phyloP scores from a whole-genome alignment of 2,329 filamentous ascomycete species.

The Nothopassalora personata region DNA sequence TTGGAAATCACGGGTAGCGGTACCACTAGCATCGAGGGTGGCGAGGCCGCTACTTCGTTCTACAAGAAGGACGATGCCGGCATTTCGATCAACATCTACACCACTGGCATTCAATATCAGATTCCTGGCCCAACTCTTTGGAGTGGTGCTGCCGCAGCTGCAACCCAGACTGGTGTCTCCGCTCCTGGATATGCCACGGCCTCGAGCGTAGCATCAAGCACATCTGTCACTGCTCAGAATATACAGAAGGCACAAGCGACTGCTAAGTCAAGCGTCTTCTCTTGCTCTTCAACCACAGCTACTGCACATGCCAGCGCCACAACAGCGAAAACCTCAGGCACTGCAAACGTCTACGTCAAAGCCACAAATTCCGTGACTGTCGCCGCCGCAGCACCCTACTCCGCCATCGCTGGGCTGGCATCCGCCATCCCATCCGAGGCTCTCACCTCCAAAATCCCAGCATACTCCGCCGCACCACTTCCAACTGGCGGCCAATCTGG shows the following conservation, averaged over 20 bases:
- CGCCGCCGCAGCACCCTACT: neutral
- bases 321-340: neutral
- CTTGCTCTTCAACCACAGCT: neutral
- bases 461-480: slow-evolving; percentile 3
- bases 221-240: slow-evolving; percentile 3
- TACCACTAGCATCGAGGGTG: slow-evolving; percentile 45
- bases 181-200: neutral
- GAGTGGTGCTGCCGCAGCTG: slow-evolving; percentile 4
- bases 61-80: slow-evolving; percentile 56
- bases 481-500: slow-evolving; percentile 8
- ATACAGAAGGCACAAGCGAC: neutral
- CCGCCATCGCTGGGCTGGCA: neutral
- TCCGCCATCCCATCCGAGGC: slow-evolving; percentile 5
- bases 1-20: slow-evolving; percentile 53
- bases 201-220: slow-evolving; percentile 1
- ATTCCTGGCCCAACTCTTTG: slow-evolving; percentile 48
- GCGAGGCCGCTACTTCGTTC: slow-evolving; percentile 44
- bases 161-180: slow-evolving; percentile 9
- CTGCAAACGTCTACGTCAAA: neutral
- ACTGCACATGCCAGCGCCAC: neutral
- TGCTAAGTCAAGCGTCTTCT: neutral
- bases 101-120: slow-evolving; percentile 40
- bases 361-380: neutral
- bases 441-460: slow-evolving; percentile 3
- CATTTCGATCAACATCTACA: slow-evolving; percentile 57